These are phyloP conservation scores for Fusarium coicis DNA, from an alignment of 2,329 filamentous ascomycete genomes.

Conservation along the genomic window DNA sequence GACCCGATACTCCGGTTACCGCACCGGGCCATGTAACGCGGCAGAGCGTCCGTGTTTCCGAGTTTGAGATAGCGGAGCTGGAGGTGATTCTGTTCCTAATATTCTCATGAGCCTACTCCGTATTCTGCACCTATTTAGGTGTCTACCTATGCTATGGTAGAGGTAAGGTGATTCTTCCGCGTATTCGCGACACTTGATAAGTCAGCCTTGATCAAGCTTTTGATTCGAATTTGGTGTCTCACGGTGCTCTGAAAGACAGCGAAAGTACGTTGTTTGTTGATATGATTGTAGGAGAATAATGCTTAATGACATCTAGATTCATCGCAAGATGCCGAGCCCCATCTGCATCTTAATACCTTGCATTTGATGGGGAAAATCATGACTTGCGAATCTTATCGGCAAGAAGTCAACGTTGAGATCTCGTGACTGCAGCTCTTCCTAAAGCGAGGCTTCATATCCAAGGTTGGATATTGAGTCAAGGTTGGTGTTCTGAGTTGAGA, in stretches of 20 bases:
- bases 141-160: background rate
- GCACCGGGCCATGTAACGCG: background rate
- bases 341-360: background rate
- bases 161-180: background rate
- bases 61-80: background rate
- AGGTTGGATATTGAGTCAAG: background rate
- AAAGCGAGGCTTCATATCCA: constrained; percentile 1
- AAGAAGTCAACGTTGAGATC: background rate
- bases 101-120: background rate
- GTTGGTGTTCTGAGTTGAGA: background rate
- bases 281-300: background rate
- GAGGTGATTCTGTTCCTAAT: background rate
- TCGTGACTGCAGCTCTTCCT: background rate
- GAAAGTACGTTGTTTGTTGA: background rate
- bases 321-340: background rate
- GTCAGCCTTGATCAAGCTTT: background rate
- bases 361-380: background rate
- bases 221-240: background rate
- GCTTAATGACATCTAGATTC: background rate
- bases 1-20: background rate
- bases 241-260: background rate
- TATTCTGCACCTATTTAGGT: background rate
- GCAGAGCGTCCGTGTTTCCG: background rate
- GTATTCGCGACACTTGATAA: background rate
- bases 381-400: background rate